A percentile compares a stretch with the other conserved stretches of the same genome.
Conservation (phyloP, 495 filamentous ascomycete genomes). For the Penicillium turbatum region DNA sequence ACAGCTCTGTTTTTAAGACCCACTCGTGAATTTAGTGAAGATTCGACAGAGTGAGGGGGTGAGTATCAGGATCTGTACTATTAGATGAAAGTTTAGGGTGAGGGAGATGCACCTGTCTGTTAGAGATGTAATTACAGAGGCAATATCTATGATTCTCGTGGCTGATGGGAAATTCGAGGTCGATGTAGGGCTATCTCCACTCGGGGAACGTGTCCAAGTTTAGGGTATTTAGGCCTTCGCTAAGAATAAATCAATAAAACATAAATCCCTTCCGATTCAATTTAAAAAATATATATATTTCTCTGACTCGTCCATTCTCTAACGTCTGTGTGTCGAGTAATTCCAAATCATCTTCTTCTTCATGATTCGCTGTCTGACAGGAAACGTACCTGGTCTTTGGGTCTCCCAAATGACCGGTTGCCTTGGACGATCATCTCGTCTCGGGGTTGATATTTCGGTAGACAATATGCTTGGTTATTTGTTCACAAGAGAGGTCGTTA, state of each 20-base stretch:
- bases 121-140: background rate
- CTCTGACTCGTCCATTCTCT: conserved; percentile 19
- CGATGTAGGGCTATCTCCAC: conserved; percentile 6
- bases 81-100: background rate
- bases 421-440: conserved; percentile 32
- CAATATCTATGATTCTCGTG: background rate
- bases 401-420: conserved; percentile 33
- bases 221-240: conserved; percentile 2
- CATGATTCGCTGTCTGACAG: conserved; percentile 35
- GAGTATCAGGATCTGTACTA: background rate
- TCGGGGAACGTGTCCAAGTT: conserved; percentile 1
- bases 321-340: conserved; percentile 23
- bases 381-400: conserved; percentile 35
- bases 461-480: conserved; percentile 1
- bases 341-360: conserved; percentile 22
- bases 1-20: conserved; percentile 35
- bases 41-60: background rate
- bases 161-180: background rate
- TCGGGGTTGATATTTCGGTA: background rate
- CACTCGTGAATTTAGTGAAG: background rate
- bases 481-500: background rate
- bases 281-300: no score
- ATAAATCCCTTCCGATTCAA: background rate
- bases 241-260: conserved; percentile 3
- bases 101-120: background rate